Conservation (phyloP, 2,329 filamentous ascomycete genomes). For the Amylocarpus encephaloides region DNA sequence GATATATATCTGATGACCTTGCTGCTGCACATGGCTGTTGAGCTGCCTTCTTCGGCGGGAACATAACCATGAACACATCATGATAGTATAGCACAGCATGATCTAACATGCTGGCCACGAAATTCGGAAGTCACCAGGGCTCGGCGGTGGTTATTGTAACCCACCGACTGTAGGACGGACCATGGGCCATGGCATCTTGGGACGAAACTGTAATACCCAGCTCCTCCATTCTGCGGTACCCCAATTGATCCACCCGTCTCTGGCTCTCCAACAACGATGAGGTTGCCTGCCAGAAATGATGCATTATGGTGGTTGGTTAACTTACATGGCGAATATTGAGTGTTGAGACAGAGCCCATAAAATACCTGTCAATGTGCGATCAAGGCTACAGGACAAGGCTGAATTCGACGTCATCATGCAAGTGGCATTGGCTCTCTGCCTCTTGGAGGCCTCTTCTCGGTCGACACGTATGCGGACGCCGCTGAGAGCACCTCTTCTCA, state of each 20-base stretch:
- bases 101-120: not conserved
- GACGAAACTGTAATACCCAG: not conserved
- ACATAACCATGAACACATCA: not conserved
- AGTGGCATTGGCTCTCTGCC: conserved; percentile 9
- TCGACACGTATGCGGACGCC: conserved; percentile 20
- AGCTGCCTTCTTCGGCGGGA: conserved; percentile 5
- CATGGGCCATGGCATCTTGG: not conserved
- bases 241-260: not conserved
- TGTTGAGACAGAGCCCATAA: not conserved
- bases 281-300: conserved; percentile 3
- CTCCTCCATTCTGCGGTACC: not conserved
- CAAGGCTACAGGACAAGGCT: not conserved
- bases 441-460: conserved; percentile 11
- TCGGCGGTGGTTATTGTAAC: not conserved
- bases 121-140: not conserved
- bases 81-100: too few relatives aligned
- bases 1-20: conserved; percentile 4
- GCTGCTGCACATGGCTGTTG: not conserved
- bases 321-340: not conserved
- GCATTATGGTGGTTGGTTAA: not conserved
- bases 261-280: not conserved
- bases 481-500: conserved; percentile 1
- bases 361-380: not conserved
- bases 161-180: too few relatives aligned
- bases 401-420: conserved; percentile 14